These are phyloP conservation scores for Ogataea nonfermentans DNA, from an alignment of 805 yeast genomes.

Conservation along the genomic window DNA sequence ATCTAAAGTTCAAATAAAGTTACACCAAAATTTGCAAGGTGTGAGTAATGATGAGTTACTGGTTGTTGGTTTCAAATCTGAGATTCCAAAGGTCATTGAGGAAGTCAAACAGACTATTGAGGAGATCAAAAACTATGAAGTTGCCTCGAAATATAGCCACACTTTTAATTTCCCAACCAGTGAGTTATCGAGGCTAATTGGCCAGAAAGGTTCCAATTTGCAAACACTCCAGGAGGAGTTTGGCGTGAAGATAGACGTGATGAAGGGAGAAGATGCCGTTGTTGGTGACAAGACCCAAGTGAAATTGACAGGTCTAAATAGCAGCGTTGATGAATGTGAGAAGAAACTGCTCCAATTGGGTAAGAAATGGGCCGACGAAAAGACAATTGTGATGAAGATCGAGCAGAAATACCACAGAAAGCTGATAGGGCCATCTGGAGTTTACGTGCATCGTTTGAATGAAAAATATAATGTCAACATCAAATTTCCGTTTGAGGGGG, in stretches of 20 bases:
- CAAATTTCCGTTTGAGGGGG: conserved; percentile 62
- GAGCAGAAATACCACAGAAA: conserved; percentile 78
- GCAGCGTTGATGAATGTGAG: conserved; percentile 73
- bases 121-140: conserved; percentile 40
- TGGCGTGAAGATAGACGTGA: conserved; percentile 72
- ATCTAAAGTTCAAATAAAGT: conserved; percentile 42
- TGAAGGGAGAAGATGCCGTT: conserved; percentile 47
- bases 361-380: conserved; percentile 82
- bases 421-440: conserved; percentile 81
- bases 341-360: conserved; percentile 54
- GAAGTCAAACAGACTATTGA: conserved; percentile 55
- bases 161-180: conserved; percentile 62
- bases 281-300: conserved; percentile 46
- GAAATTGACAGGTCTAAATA: conserved; percentile 70
- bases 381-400: conserved; percentile 58
- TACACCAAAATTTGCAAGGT: conserved; percentile 44
- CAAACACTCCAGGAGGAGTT: conserved; percentile 66
- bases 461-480: conserved; percentile 83
- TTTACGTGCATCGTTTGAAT: conserved; percentile 78
- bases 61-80: conserved; percentile 67
- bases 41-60: conserved; percentile 50
- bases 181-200: conserved; percentile 78
- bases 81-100: conserved; percentile 52
- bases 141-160: conserved; percentile 40
- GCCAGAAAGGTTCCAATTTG: conserved; percentile 80